A percentile compares a stretch with the other conserved stretches of the same genome.
phyloP scores from a whole-genome alignment of 2,329 filamentous ascomycete genomes.

The Fusarium nisikadoi region DNA sequence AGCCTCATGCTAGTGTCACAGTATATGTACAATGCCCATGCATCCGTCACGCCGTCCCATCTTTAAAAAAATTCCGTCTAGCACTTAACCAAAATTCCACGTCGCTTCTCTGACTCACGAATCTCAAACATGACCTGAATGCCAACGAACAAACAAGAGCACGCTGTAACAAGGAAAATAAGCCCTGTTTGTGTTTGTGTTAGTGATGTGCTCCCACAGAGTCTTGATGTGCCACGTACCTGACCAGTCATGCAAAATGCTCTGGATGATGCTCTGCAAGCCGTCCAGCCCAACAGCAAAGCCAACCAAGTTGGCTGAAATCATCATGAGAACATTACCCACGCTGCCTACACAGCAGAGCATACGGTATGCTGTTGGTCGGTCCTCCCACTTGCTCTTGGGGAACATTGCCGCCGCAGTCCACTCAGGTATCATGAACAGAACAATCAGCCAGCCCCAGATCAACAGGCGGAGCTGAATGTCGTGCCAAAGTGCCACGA shows the following conservation, averaged over 20 bases:
- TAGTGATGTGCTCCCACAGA: slow-evolving; percentile 35
- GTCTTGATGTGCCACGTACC: slow-evolving; percentile 56
- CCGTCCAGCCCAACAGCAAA: slow-evolving; percentile 95
- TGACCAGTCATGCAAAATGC: slow-evolving; percentile 80
- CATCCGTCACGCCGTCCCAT: neutral
- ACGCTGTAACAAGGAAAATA: slow-evolving; percentile 77
- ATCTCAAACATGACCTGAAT: slow-evolving; percentile 98
- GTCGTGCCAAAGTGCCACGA: slow-evolving; percentile 98
- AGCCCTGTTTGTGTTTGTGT: slow-evolving; percentile 61
- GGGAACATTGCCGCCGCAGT: slow-evolving; percentile 79
- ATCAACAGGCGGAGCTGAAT: slow-evolving; percentile 89
- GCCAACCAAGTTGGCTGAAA: slow-evolving; percentile 91
- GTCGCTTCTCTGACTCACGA: slow-evolving; percentile 82
- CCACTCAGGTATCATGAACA: slow-evolving; percentile 93
- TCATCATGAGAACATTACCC: slow-evolving; percentile 91
- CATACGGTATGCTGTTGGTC: slow-evolving; percentile 79
- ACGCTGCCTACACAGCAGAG: slow-evolving; percentile 85
- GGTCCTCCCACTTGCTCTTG: slow-evolving; percentile 72
- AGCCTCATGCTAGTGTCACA: slow-evolving; percentile 15
- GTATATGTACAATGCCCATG: slow-evolving; percentile 25
- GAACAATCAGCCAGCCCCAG: slow-evolving; percentile 96
- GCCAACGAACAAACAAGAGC: slow-evolving; percentile 81
- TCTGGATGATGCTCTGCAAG: slow-evolving; percentile 76
- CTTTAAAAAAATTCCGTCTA: slow-evolving; percentile 52
- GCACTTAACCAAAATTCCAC: slow-evolving; percentile 86